These are phyloP conservation scores for Capronia americana DNA, from an alignment of 2,329 filamentous ascomycete species.

Conservation along the genomic window DNA sequence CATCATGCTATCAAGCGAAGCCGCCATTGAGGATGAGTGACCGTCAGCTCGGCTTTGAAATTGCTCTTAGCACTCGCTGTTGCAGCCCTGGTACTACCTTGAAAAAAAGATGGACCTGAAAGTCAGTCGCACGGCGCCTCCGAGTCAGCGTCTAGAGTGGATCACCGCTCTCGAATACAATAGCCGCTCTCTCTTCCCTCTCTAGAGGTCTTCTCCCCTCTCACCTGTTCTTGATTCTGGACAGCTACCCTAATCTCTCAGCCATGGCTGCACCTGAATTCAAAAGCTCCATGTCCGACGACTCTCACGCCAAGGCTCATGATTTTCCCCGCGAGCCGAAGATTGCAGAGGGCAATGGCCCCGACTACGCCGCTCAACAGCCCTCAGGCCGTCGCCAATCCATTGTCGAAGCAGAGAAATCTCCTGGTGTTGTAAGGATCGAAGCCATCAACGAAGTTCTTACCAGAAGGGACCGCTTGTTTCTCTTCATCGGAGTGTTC, in stretches of 20 bases:
- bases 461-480: constrained; percentile 59
- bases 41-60: background rate
- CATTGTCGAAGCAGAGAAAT: constrained; percentile 43
- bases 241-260: background rate
- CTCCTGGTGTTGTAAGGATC: constrained; percentile 65
- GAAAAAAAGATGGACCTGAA: background rate
- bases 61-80: background rate
- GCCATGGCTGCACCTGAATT: background rate
- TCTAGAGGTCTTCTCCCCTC: background rate
- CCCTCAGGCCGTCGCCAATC: constrained; percentile 28
- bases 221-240: background rate
- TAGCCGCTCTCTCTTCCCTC: background rate
- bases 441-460: constrained; percentile 63
- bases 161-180: constrained; percentile 2
- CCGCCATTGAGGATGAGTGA: background rate
- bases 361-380: constrained; percentile 6
- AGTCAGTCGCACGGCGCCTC: constrained; percentile 3
- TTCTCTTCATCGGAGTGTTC: constrained; percentile 67
- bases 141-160: constrained; percentile 6
- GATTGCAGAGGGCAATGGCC: constrained; percentile 9
- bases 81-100: background rate
- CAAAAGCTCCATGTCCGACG: constrained; percentile 28
- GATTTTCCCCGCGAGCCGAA: constrained; percentile 17
- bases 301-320: constrained; percentile 10
- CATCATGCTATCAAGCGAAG: constrained; percentile 7